Evolutionary conservation across 208 protist genomes (phyloP), one percentile per base, ranked within the genome.

Genomic region (Crithidia thermophila): DNA sequence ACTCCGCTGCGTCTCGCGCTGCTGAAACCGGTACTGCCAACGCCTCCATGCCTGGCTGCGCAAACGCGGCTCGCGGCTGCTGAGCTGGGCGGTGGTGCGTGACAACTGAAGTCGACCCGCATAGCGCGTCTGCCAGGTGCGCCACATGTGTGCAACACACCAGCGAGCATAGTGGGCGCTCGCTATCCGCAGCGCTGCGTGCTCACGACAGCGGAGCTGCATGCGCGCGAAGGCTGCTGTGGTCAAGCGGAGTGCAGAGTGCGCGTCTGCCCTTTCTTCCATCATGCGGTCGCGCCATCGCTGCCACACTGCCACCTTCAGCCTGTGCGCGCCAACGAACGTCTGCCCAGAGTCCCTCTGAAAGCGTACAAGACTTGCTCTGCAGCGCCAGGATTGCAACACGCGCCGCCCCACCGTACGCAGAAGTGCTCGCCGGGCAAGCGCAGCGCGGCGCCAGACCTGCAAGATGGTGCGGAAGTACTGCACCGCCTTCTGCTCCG

Each of bases 401-500:
- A 27, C 51, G 28, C 70, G 75, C 18, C 25, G 18, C 18, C 65
- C 79, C 3, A 71, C 3, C 1, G 64, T 70, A 9, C 16, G 47
- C 45, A 71, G 21, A 18, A 28, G 47, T 62, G 78, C 76, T 4
- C 18, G 28, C 1, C 63, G 51, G 10, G 47, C 70, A 31, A 59
- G 31, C 6, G 59, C 49, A 5, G 72, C 64, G 18, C 30, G 49
- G 2, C 42, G 56, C 77, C 77, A 82, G 5, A 34, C 49, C 21
- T 40, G 45, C 6, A 82, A 57, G 0, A 67, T 43, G 6, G 27
- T 23, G 18, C 46, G 51, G 30, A 77, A 69, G 18, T 63, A 59
- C 53, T 39, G 27, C 18, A 74, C 20, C 7, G 55, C 57, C 27
- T 77, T 73, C 51, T 61, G 46, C 47, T 71, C 50, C 34, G 75